phyloP scores from a whole-genome alignment of 202 grass and related monocot genomes.

The Carex arenaria region DNA sequence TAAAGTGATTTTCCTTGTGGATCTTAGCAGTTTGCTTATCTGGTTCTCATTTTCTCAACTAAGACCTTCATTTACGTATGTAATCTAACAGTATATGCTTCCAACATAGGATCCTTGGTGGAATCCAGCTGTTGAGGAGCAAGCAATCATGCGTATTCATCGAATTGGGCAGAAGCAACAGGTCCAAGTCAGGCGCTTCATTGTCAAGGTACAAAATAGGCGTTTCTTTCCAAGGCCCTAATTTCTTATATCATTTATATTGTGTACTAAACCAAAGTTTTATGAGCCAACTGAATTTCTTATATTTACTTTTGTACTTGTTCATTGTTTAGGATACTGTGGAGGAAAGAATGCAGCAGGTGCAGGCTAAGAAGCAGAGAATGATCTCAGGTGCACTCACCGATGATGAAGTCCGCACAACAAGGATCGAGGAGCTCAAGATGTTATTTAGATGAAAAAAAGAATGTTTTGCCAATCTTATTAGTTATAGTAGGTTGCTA shows the following conservation, averaged over 20 bases:
- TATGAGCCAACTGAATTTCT: background rate
- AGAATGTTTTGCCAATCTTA: background rate
- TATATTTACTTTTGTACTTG: background rate
- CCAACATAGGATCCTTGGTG: slow-evolving; percentile 83
- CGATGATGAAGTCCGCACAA: slow-evolving; percentile 66
- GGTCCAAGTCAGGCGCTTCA: slow-evolving; percentile 77
- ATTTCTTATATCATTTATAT: background rate
- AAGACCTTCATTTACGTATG: background rate
- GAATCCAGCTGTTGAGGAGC: slow-evolving; percentile 97
- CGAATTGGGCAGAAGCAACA: slow-evolving; percentile 68
- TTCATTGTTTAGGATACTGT: slow-evolving; percentile 57
- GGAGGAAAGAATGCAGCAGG: slow-evolving; percentile 84
- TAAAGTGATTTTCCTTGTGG: background rate
- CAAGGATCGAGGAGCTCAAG: slow-evolving; percentile 76
- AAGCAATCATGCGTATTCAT: slow-evolving; percentile 96
- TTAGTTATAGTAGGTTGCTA: background rate
- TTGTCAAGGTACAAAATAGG: slow-evolving; percentile 57
- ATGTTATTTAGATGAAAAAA: slow-evolving; percentile 66
- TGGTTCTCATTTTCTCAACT: background rate
- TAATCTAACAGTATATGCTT: background rate
- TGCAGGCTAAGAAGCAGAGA: slow-evolving; percentile 76
- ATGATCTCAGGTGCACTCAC: slow-evolving; percentile 80
- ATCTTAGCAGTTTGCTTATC: background rate
- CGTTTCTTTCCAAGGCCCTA: background rate
- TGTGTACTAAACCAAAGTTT: background rate